These are phyloP conservation scores for Hemileccinum rubropunctum DNA, from an alignment of 768 basidiomycete species.

Conservation along the genomic window DNA sequence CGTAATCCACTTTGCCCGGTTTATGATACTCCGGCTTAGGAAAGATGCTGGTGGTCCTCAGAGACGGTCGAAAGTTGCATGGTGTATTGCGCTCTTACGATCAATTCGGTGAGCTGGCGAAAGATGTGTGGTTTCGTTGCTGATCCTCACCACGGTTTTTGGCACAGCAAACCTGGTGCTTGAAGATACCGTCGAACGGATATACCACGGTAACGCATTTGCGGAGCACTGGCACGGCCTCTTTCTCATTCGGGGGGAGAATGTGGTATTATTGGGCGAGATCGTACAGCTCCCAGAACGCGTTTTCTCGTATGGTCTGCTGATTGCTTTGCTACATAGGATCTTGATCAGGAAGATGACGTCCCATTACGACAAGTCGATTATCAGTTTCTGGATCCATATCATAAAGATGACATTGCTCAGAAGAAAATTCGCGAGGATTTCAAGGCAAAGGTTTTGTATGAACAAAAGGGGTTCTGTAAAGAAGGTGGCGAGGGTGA, in stretches of 20 bases:
- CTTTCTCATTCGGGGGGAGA: conserved; percentile 95
- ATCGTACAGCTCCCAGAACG: conserved; percentile 59
- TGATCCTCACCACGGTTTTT: conserved; percentile 2
- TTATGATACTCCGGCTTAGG: conserved; percentile 50
- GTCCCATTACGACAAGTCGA: conserved; percentile 75
- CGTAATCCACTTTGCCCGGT: conserved; percentile 37
- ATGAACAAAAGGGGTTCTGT: conserved; percentile 84
- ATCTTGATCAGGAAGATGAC: conserved; percentile 90
- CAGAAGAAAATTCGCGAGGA: conserved; percentile 80
- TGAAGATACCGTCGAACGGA: conserved; percentile 92
- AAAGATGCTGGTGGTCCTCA: conserved; percentile 96
- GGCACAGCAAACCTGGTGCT: conserved; percentile 90
- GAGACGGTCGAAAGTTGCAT: conserved; percentile 95
- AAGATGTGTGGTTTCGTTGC: neutral
- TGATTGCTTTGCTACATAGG: conserved; percentile 44
- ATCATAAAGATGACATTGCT: conserved; percentile 72
- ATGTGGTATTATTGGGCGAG: conserved; percentile 95
- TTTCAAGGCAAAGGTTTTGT: conserved; percentile 76
- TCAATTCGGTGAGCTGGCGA: conserved; percentile 79
- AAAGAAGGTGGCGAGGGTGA: conserved; percentile 97
- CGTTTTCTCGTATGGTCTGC: conserved; percentile 2
- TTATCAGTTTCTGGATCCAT: conserved; percentile 62
- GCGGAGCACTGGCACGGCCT: conserved; percentile 88
- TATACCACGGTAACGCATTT: conserved; percentile 86
- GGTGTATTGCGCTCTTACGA: conserved; percentile 97